A percentile compares a stretch with the other conserved stretches of the same genome.
Evolutionary conservation across 208 protist species (phyloP).

Genomic region (Acanthamoeba healyi): DNA sequence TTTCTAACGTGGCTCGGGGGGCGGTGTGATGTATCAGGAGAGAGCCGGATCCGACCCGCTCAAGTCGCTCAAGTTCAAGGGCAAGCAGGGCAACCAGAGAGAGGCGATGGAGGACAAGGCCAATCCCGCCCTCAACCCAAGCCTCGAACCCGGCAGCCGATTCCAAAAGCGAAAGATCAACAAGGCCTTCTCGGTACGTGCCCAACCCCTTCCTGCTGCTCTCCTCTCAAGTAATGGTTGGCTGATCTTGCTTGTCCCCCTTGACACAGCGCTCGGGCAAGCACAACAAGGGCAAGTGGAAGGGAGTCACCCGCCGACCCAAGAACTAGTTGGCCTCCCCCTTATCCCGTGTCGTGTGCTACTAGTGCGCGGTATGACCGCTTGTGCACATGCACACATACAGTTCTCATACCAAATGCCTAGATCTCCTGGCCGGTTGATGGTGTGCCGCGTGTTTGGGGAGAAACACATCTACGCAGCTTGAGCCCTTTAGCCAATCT

Average conservation of each 20-base stretch:
- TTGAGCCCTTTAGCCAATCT: too few species aligned
- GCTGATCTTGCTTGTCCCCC: background rate
- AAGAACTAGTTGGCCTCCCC: too few species aligned
- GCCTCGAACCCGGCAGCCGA: background rate
- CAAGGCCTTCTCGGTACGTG: slow-evolving; percentile 12
- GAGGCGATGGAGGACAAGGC: background rate
- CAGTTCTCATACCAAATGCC: too few species aligned
- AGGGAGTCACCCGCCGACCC: slow-evolving; percentile 33
- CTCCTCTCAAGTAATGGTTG: too few species aligned
- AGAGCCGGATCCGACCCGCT: background rate
- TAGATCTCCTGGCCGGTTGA: too few species aligned
- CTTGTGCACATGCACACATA: too few species aligned
- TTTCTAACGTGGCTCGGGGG: too few species aligned
- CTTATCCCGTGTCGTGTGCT: too few species aligned
- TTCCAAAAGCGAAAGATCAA: background rate
- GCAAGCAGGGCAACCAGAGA: background rate
- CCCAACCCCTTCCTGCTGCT: background rate
- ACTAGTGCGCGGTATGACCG: too few species aligned
- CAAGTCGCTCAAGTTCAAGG: slow-evolving; percentile 12
- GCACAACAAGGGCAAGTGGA: slow-evolving; percentile 58
- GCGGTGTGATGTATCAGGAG: too few species aligned
- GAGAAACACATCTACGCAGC: too few species aligned
- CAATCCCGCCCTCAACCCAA: slow-evolving; percentile 1
- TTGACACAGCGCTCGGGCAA: slow-evolving; percentile 9
- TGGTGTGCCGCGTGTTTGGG: too few species aligned